Base-by-base conservation (phyloP, 2,329 filamentous ascomycete genomes). In the Talaromyces sp. region DNA sequence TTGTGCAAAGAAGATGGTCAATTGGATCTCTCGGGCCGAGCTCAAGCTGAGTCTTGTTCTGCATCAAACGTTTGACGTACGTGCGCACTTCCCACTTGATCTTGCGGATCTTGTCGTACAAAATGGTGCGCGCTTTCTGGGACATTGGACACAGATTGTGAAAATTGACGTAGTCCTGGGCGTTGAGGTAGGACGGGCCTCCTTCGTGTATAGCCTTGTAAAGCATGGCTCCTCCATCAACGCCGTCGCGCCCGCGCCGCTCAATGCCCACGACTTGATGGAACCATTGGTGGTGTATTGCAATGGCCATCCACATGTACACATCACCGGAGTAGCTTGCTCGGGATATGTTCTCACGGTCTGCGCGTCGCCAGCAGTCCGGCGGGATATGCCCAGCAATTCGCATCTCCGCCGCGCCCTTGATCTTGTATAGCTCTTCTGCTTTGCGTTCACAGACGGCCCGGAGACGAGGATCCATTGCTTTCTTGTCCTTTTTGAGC, bases 271-370 rank as follows among this genome's bases (percentile, higher is more conserved):
- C 69, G 14, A 71, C 67, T 57, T 80, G 73, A 1, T 70, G 71
- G 32, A 81, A 66, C 76, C 78, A 82, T 66, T 83, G 77, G 0
- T 78, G 76, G 67, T 81, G 78, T 56, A 80, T 75, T 8, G 65
- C 67, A 8, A 82, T 69, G 4, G 76, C 77, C 69, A 82, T 80
- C 81, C 81, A 83, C 64, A 78, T 72, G 62, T 82, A 74, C 61
- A 83, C 79, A 62, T 83, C 78, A 60, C 75, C 78, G 21, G 73
- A 69, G 63, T 82, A 83, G 17, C 71, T 70, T 51, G 77, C 74
- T 35, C 79, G 77, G 56, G 71, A 69, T 43, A 73, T 71, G 21
- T 70, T 69, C 58, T 73, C 69, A 17, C 35, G 41, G 41, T 62
- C 65, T 5, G 66, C 71, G 24, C 67, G 41, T 63, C 71, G 58